phyloP scores from a whole-genome alignment of 2,329 filamentous ascomycete species.

The Penicillium griseofulvum region DNA sequence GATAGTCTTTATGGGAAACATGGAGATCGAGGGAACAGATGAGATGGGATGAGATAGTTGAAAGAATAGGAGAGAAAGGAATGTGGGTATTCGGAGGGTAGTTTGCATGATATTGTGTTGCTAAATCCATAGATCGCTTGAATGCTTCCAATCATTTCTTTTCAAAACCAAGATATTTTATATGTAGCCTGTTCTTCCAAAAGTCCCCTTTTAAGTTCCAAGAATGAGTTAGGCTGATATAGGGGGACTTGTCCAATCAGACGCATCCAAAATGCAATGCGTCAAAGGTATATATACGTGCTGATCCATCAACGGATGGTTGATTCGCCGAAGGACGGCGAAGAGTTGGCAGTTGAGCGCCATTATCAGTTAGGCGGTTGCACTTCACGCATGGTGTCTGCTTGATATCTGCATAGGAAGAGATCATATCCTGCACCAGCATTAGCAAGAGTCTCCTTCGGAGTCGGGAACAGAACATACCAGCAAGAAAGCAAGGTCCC shows the following conservation, averaged over 20 bases:
- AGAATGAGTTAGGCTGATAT: neutral
- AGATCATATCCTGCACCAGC: slow-evolving; percentile 40
- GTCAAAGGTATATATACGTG: slow-evolving; percentile 29
- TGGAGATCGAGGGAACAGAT: too few species aligned
- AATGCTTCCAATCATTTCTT: neutral
- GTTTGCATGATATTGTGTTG: neutral
- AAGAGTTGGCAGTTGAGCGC: slow-evolving; percentile 41
- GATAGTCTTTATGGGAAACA: slow-evolving; percentile 23
- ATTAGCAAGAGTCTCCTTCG: slow-evolving; percentile 3
- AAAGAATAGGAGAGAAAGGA: neutral
- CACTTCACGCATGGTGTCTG: slow-evolving; percentile 41
- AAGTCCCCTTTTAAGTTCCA: neutral
- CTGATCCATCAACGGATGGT: slow-evolving; percentile 17
- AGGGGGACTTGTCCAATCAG: slow-evolving; percentile 7
- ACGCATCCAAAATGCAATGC: slow-evolving; percentile 36
- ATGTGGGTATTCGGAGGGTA: neutral
- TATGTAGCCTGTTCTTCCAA: neutral
- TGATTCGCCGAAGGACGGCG: slow-evolving; percentile 27
- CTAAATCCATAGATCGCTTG: neutral
- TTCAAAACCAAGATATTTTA: neutral
- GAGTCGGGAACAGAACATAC: slow-evolving; percentile 25
- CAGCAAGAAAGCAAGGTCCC: slow-evolving; percentile 41
- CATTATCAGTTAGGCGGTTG: slow-evolving; percentile 36
- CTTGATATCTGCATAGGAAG: slow-evolving; percentile 43
- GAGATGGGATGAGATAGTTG: neutral